Evolutionary conservation across 2,329 filamentous ascomycete species (phyloP), one percentile per base, ranked within the genome.

Genomic region (Trichophyton schoenleinii): DNA sequence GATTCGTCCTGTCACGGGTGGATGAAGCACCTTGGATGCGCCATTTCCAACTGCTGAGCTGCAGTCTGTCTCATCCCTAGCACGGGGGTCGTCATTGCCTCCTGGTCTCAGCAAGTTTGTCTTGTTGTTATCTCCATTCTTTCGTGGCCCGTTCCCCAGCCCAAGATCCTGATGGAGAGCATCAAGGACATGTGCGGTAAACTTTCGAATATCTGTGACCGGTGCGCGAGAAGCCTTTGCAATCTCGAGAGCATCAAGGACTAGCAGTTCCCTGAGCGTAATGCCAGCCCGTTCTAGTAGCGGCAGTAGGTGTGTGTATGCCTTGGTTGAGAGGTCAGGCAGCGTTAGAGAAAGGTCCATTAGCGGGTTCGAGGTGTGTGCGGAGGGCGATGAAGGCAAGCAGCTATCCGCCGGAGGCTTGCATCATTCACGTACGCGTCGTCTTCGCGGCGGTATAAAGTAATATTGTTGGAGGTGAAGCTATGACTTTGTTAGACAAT

Each of bases 161-260:
- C 77, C 77, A 61, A 83, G 78, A 68, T 91, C 83, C 18, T 76
- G 77, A 66, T 89, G 86, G 38, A 96, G 76, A 11, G 83, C 85
- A 28, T 78, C 76, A 38, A 89, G 76, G 36, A 96, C 77, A 60
- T 85, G 85, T 61, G 81, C 80, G 64, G 84, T 81, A 41, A 97
- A 79, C 63, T 85, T 84, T 73, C 86, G 88, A 67, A 96, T 80
- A 70, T 96, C 90, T 44, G 87, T 81, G 6, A 92, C 79, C 2
- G 92, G 90, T 18, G 96, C 79, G 65, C 87, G 86, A 58, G 91
- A 91, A 72, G 89, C 87, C 77, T 88, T 94, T 62, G 90, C 90
- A 66, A 97, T 83, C 70, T 96, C 88, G 64, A 86, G 80, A 3
- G 86, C 81, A 70, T 96, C 89, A 64, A 95, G 85, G 2, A 89